Evolutionary conservation across 78 protist genomes (phyloP).

Genomic region (Dictyostelium intermedium): DNA sequence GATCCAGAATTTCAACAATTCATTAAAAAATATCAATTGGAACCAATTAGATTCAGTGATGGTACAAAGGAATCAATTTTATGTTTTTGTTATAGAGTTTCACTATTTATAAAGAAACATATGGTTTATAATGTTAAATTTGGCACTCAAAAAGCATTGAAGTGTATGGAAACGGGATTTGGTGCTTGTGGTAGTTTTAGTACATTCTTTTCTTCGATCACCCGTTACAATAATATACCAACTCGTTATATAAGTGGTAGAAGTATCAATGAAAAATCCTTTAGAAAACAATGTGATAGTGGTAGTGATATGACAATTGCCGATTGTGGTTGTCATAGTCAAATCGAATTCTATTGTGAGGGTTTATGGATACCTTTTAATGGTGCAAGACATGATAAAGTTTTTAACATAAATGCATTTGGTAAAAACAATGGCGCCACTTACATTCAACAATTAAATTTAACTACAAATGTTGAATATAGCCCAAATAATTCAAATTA

Average conservation of each 20-base stretch:
- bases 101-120: conserved; percentile 26
- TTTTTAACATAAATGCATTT: background rate
- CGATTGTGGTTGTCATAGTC: conserved; percentile 14
- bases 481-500: background rate
- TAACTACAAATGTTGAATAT: background rate
- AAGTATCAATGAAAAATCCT: background rate
- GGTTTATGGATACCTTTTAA: conserved; percentile 28
- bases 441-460: background rate
- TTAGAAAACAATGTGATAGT: background rate
- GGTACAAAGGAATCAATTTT: conserved; percentile 4
- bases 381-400: background rate
- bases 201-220: background rate
- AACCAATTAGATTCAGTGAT: background rate
- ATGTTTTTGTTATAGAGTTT: conserved; percentile 34
- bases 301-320: background rate
- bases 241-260: conserved; percentile 2
- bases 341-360: background rate
- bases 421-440: background rate
- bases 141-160: conserved; percentile 12
- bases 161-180: background rate
- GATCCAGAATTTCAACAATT: background rate
- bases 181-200: background rate
- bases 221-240: conserved; percentile 21
- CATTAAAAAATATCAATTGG: background rate
- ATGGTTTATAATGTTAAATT: background rate